phyloP scores from a whole-genome alignment of 2,329 filamentous ascomycete species.

The Penicillium sp. region DNA sequence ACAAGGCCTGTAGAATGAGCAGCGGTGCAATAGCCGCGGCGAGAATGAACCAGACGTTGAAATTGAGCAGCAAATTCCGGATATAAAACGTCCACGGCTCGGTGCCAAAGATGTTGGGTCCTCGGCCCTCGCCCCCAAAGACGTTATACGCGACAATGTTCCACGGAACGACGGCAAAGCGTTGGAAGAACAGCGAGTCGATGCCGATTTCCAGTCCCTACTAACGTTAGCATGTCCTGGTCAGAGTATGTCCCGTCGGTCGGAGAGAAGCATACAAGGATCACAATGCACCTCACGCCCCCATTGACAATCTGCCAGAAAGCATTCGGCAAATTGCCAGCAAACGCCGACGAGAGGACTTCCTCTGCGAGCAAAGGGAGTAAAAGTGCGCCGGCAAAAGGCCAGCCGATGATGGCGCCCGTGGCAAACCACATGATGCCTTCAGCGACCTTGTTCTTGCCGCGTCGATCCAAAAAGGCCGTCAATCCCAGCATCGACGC shows the following conservation, averaged over 20 bases:
- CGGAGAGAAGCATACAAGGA: slow-evolving; percentile 62
- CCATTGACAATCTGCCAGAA: slow-evolving; percentile 64
- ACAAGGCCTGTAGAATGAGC: slow-evolving; percentile 66
- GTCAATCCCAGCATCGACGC: slow-evolving; percentile 79
- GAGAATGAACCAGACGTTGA: slow-evolving; percentile 88
- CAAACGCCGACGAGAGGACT: slow-evolving; percentile 50
- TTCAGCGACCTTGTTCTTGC: slow-evolving; percentile 71
- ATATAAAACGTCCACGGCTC: slow-evolving; percentile 98
- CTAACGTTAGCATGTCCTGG: slow-evolving; percentile 25
- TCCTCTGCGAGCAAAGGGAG: slow-evolving; percentile 80
- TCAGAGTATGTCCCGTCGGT: background rate
- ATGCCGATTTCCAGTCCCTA: slow-evolving; percentile 66
- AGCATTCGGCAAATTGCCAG: slow-evolving; percentile 58
- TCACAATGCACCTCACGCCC: slow-evolving; percentile 58
- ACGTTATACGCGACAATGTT: slow-evolving; percentile 97
- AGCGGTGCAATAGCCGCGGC: slow-evolving; percentile 72
- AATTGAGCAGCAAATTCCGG: slow-evolving; percentile 86
- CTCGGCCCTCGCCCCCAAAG: slow-evolving; percentile 70
- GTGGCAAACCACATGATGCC: slow-evolving; percentile 90
- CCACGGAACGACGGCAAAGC: slow-evolving; percentile 71
- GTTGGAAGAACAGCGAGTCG: slow-evolving; percentile 82
- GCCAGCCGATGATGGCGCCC: slow-evolving; percentile 86
- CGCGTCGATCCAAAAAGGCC: slow-evolving; percentile 85
- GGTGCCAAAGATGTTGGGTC: slow-evolving; percentile 89
- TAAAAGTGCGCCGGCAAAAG: slow-evolving; percentile 80